Evolutionary conservation across 2,329 filamentous ascomycete genomes (phyloP).

Genomic region (Mycosphaerella arachidis): DNA sequence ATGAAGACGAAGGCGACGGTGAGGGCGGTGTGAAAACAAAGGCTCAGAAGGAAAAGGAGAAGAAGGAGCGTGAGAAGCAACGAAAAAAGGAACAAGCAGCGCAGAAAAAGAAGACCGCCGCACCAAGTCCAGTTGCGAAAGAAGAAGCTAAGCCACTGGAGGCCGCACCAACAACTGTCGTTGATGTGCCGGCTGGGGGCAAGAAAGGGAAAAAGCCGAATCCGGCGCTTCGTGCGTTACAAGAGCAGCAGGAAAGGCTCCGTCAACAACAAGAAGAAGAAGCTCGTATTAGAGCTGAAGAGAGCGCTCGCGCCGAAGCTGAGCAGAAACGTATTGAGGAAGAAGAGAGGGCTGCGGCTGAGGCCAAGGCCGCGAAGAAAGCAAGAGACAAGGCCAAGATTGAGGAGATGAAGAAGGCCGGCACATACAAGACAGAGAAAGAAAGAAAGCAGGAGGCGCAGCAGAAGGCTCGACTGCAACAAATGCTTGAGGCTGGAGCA

Average conservation of each 20-base stretch:
- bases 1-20: conserved; percentile 48
- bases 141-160: conserved; percentile 39
- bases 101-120: conserved; percentile 71
- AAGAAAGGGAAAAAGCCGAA: conserved; percentile 90
- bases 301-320: conserved; percentile 63
- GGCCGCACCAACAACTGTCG: conserved; percentile 48
- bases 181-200: conserved; percentile 39
- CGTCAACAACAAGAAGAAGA: conserved; percentile 61
- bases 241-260: conserved; percentile 80
- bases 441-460: conserved; percentile 77
- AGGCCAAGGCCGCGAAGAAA: conserved; percentile 73
- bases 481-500: conserved; percentile 75
- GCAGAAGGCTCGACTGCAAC: conserved; percentile 74
- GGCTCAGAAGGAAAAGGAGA: conserved; percentile 96
- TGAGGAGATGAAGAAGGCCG: conserved; percentile 82
- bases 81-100: conserved; percentile 94
- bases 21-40: conserved; percentile 79
- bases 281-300: conserved; percentile 55
- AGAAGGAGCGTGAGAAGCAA: conserved; percentile 98
- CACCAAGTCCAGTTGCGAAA: conserved; percentile 29
- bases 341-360: conserved; percentile 64
- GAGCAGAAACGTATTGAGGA: conserved; percentile 65
- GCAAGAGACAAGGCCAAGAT: conserved; percentile 82
- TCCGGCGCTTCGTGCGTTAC: conserved; percentile 64
- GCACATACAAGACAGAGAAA: conserved; percentile 80